A percentile compares a stretch with the other conserved stretches of the same genome.
Conservation (phyloP, 805 yeast genomes). For the Torulaspora microellipsoides region DNA sequence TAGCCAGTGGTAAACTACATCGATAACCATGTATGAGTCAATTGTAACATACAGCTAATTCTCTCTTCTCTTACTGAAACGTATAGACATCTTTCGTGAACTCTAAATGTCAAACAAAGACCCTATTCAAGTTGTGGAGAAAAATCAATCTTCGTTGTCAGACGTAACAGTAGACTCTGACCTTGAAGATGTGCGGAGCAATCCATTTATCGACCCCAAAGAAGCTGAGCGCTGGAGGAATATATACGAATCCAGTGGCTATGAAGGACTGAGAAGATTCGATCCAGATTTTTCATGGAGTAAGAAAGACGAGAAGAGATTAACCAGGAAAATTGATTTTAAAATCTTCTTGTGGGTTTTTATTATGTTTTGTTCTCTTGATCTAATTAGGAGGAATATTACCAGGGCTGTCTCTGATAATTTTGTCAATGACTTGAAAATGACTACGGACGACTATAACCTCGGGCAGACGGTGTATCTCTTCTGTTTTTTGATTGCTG, state of each 20-base stretch:
- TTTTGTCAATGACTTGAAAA: constrained; percentile 44
- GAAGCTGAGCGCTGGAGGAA: constrained; percentile 43
- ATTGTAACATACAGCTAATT: too few species aligned
- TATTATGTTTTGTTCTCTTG: constrained; percentile 52
- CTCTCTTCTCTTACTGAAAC: too few species aligned
- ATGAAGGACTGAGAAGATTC: constrained; percentile 50
- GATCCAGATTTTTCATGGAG: constrained; percentile 59
- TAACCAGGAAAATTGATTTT: constrained; percentile 50
- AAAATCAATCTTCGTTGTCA: not conserved
- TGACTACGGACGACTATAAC: constrained; percentile 57
- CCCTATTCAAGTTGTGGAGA: not conserved
- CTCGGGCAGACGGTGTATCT: constrained; percentile 51
- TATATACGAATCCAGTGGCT: constrained; percentile 44
- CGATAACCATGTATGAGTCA: too few species aligned
- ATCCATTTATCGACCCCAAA: constrained; percentile 37
- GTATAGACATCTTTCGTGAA: too few species aligned
- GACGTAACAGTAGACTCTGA: not conserved
- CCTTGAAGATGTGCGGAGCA: not conserved
- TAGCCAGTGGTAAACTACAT: too few species aligned
- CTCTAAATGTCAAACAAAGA: not conserved
- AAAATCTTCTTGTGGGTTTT: constrained; percentile 54
- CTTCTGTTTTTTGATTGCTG: constrained; percentile 50
- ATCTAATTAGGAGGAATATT: constrained; percentile 54
- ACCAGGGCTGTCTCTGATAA: constrained; percentile 55
- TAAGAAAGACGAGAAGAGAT: constrained; percentile 43